These are phyloP conservation scores for Radiomyces spectabilis DNA, from an alignment of 192 early-diverging fungal species.

Conservation along the genomic window DNA sequence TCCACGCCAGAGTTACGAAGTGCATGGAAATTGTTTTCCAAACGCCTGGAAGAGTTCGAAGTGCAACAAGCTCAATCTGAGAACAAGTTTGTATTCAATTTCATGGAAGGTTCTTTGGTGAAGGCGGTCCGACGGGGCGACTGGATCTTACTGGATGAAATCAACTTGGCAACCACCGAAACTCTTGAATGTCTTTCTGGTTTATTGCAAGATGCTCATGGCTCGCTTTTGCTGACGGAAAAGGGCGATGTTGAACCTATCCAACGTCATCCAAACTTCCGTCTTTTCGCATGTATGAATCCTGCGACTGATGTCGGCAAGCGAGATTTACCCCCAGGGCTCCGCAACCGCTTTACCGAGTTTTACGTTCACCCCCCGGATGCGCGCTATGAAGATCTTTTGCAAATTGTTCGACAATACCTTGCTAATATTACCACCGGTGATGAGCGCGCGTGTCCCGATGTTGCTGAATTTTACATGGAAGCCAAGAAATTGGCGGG, in stretches of 20 bases:
- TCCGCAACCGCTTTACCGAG: conserved; percentile 91
- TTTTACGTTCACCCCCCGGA: conserved; percentile 94
- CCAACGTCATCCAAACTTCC: conserved; percentile 83
- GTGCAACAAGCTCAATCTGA: conserved; percentile 64
- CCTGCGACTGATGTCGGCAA: conserved; percentile 98
- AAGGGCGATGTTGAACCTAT: conserved; percentile 85
- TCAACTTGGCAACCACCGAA: conserved; percentile 94
- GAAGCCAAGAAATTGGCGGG: conserved; percentile 61
- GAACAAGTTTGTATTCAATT: conserved; percentile 80
- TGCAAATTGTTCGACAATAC: conserved; percentile 75
- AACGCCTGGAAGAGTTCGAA: conserved; percentile 60
- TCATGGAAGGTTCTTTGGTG: conserved; percentile 90
- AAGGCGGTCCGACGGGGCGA: conserved; percentile 84
- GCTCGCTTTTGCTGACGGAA: conserved; percentile 84
- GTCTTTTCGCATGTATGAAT: conserved; percentile 99
- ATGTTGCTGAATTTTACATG: conserved; percentile 82
- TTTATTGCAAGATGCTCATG: conserved; percentile 72
- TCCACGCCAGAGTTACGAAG: conserved; percentile 38
- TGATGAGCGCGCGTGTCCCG: conserved; percentile 47
- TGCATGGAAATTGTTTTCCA: conserved; percentile 73
- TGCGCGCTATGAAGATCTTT: conserved; percentile 67
- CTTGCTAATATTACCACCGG: conserved; percentile 51
- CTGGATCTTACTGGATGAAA: conserved; percentile 97
- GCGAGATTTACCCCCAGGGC: conserved; percentile 84
- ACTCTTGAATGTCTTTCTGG: conserved; percentile 90